A percentile compares a stretch with the other conserved stretches of the same genome.
phyloP scores from a whole-genome alignment of 2,329 filamentous ascomycete species.

The Pseudogymnoascus sp. region DNA sequence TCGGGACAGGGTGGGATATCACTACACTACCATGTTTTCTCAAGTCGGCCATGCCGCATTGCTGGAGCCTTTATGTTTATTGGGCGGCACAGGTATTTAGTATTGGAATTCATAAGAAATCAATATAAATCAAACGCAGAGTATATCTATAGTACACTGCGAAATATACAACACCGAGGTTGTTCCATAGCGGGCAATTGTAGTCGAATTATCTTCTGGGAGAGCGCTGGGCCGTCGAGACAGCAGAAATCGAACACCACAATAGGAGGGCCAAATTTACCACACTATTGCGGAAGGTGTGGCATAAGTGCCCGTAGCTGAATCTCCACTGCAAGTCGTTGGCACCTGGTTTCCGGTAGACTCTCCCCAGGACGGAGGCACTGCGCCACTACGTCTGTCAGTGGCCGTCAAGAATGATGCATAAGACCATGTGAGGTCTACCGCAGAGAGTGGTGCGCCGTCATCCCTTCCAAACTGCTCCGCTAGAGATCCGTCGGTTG shows the following conservation, averaged over 20 bases:
- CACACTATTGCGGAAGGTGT: background rate
- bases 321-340: background rate
- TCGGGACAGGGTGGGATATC: background rate
- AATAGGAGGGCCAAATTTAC: background rate
- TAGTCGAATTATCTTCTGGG: background rate
- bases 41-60: conserved; percentile 1
- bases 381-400: conserved; percentile 45
- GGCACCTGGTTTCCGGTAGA: background rate
- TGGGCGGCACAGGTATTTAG: background rate
- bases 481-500: conserved; percentile 53
- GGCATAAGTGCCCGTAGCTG: background rate
- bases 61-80: background rate
- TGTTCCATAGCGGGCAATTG: background rate
- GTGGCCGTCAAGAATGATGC: conserved; percentile 58
- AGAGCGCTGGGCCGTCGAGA: background rate
- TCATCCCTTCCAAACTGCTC: conserved; percentile 56
- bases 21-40: background rate
- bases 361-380: conserved; percentile 48
- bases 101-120: background rate
- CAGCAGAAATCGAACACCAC: background rate
- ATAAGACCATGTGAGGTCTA: conserved; percentile 69
- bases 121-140: background rate
- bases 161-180: background rate
- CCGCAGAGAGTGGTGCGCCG: conserved; percentile 52
- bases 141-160: background rate